A percentile compares a stretch with the other conserved stretches of the same genome.
These are phyloP conservation scores for Psidium friedrichsthalianum DNA, from an alignment of 345 rosid species.

Conservation along the genomic window DNA sequence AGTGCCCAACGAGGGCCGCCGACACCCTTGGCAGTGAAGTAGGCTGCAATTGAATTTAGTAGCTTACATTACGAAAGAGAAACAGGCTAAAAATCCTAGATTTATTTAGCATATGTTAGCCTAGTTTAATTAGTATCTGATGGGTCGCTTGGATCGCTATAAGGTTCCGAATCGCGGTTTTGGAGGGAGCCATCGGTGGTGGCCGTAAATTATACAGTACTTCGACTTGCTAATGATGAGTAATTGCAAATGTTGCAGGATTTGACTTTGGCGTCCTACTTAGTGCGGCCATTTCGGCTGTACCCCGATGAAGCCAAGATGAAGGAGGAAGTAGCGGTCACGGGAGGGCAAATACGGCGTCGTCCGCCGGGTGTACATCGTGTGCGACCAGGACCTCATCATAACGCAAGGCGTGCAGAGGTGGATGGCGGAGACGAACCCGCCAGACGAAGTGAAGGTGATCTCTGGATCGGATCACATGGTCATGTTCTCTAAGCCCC, in stretches of 20 bases:
- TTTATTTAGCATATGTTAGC: neutral
- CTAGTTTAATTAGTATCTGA: neutral
- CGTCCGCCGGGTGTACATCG: conserved; percentile 8
- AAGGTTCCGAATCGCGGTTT: too few species aligned
- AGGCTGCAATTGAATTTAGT: too few species aligned
- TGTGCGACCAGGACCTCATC: conserved; percentile 14
- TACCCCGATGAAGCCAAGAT: neutral
- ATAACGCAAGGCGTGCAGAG: conserved; percentile 7
- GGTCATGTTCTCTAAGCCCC: conserved; percentile 25
- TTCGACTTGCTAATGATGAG: neutral
- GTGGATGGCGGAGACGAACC: conserved; percentile 21
- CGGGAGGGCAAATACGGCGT: conserved; percentile 9
- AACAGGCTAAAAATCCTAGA: neutral
- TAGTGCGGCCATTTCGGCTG: conserved; percentile 6
- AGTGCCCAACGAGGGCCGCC: too few species aligned
- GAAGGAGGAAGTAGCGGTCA: neutral
- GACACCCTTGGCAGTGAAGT: too few species aligned
- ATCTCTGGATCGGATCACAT: conserved; percentile 29
- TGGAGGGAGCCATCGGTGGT: neutral
- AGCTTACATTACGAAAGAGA: too few species aligned
- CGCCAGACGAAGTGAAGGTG: conserved; percentile 13
- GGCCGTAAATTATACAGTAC: too few species aligned
- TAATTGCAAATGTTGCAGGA: conserved; percentile 11
- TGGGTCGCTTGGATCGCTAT: neutral
- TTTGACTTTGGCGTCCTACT: conserved; percentile 12